Conservation (phyloP, 768 basidiomycete species). For the Boletus sp. region DNA sequence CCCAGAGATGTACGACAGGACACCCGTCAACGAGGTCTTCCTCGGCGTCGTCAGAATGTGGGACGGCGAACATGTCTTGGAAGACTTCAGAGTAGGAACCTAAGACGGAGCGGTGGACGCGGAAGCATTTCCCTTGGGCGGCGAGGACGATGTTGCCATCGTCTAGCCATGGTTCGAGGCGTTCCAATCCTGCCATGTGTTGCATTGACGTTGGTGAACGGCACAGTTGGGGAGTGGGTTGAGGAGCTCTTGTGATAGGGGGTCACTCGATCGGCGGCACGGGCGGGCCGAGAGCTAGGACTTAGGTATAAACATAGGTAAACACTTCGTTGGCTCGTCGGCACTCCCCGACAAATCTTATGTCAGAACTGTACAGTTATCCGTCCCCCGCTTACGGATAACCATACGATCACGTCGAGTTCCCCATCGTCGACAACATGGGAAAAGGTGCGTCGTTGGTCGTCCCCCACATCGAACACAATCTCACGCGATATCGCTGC, state of each 20-base stretch:
- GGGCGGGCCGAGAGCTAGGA: background rate
- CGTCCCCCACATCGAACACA: constrained; percentile 1
- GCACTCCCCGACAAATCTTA: constrained; percentile 36
- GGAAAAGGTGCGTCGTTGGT: constrained; percentile 55
- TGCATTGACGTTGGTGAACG: background rate
- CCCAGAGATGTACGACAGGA: constrained; percentile 18
- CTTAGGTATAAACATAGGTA: too few species aligned
- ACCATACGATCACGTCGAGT: constrained; percentile 27
- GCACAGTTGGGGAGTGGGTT: too few species aligned
- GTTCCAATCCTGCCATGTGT: background rate
- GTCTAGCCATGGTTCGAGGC: too few species aligned
- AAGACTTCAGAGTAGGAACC: constrained; percentile 16
- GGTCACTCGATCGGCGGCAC: too few species aligned
- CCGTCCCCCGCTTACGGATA: constrained; percentile 21
- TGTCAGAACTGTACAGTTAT: constrained; percentile 42
- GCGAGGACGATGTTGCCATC: too few species aligned
- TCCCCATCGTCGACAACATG: constrained; percentile 61
- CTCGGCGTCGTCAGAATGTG: background rate
- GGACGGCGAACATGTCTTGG: constrained; percentile 26
- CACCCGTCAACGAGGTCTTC: constrained; percentile 17
- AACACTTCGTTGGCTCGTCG: background rate
- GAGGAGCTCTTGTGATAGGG: background rate
- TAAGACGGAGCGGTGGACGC: too few species aligned
- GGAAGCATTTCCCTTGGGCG: too few species aligned
- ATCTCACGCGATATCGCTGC: background rate